Base-by-base conservation (phyloP, 1,284 basidiomycete genomes). In the Abortiporus biennis region DNA sequence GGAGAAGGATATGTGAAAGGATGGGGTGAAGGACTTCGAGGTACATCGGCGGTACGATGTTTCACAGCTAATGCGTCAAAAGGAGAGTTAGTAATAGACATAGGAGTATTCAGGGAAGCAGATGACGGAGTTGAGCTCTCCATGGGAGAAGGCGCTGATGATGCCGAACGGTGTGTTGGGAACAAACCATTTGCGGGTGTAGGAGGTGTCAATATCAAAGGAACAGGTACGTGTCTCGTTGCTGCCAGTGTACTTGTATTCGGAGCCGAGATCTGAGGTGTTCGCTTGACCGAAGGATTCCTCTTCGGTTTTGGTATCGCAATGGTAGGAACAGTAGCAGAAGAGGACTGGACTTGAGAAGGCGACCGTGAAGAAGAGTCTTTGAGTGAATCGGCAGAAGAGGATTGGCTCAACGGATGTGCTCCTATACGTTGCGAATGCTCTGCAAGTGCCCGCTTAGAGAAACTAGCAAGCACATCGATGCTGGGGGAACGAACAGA, bases 401-500 rank as follows among this genome's bases (percentile, higher is more conserved):
- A 29, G 9, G 27, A 29, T 8, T 29, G 8, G 27, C 27, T 29
- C 9, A 29, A n/a, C 9, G 27, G 27, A 29, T 29, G 27, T 29
- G 27, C 9, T 29, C n/a, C n/a, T 8, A n/a, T 9, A 29, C 27
- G 27, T 9, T 8, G 9, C 8, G 27, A 8, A 29, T 8, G 27
- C 9, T 29, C 27, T 8, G 27, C 27, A n/a, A n/a, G 27, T 8
- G 33, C 33, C 8, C 11, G 8, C 8, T n/a, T 47, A 32, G 53
- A 51, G 48, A 61, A 59, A 2, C 55, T 51, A 4, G 56, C 51
- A 8, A 61, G 48, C 19, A 58, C 47, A 36, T 61, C 57, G 24
- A 54, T 54, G 44, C 57, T 59, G 0, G 59, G 57, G 3, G 53
- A 52, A n/a, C 58, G 55, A 9, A 59, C 54, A 15, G 56, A 59